These are phyloP conservation scores for Calonectria henricotiae DNA, from an alignment of 2,329 filamentous ascomycete genomes.

Conservation along the genomic window DNA sequence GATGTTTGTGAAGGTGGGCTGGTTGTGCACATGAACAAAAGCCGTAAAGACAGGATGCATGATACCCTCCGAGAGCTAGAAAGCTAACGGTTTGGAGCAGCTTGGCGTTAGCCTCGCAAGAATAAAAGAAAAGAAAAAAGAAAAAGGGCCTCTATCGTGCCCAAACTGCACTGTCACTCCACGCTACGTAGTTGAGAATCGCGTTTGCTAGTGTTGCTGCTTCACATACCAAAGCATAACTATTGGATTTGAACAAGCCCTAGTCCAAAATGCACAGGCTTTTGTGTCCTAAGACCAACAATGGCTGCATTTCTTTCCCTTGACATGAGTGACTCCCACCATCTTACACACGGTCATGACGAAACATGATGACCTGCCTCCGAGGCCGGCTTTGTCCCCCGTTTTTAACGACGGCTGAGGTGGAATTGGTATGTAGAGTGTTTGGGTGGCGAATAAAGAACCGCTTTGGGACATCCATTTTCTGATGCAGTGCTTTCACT, in stretches of 20 bases:
- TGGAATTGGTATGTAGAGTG: slow-evolving; percentile 39
- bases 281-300: background rate
- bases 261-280: slow-evolving; percentile 26
- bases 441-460: slow-evolving; percentile 44
- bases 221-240: background rate
- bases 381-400: slow-evolving; percentile 41
- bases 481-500: slow-evolving; percentile 25
- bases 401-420: slow-evolving; percentile 32
- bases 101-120: background rate
- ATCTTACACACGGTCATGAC: slow-evolving; percentile 17
- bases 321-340: slow-evolving; percentile 7
- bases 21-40: background rate
- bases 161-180: background rate
- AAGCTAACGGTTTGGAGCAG: no score
- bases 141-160: no score
- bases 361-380: slow-evolving; percentile 21
- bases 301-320: background rate
- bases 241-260: slow-evolving; percentile 3
- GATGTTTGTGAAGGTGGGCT: slow-evolving; percentile 3
- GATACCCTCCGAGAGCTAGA: background rate
- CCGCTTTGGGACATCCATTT: slow-evolving; percentile 34
- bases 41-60: background rate
- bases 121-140: no score
- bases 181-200: no score
- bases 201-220: background rate